Evolutionary conservation across 345 rosid species (phyloP).

Genomic region (Citrus medica): DNA sequence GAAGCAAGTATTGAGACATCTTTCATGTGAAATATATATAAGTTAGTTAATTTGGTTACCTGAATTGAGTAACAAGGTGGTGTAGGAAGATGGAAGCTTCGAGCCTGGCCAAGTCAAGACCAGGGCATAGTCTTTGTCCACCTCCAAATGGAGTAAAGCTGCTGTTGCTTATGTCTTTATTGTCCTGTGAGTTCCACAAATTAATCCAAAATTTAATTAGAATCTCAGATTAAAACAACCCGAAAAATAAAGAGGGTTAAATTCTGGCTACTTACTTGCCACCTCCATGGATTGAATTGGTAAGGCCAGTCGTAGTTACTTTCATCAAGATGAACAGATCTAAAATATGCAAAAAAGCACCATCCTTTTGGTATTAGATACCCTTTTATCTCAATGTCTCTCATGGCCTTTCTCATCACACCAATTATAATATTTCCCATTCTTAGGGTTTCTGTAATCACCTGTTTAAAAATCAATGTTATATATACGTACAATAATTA

Average conservation of each 20-base stretch:
- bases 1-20: no score
- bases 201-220: background rate
- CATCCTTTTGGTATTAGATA: slow-evolving; percentile 88
- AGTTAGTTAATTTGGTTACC: slow-evolving; percentile 37
- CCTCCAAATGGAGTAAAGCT: slow-evolving; percentile 96
- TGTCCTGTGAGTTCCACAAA: slow-evolving; percentile 37
- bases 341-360: slow-evolving; percentile 79
- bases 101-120: slow-evolving; percentile 89
- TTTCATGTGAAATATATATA: no score
- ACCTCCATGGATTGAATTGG: slow-evolving; percentile 92
- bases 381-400: slow-evolving; percentile 77
- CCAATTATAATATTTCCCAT: slow-evolving; percentile 88
- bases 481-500: background rate
- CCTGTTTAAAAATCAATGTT: slow-evolving; percentile 37
- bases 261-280: slow-evolving; percentile 61
- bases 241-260: background rate
- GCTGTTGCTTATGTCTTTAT: slow-evolving; percentile 39
- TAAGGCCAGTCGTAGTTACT: slow-evolving; percentile 74
- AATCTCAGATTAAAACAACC: background rate
- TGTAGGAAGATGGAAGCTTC: slow-evolving; percentile 90
- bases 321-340: slow-evolving; percentile 96
- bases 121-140: slow-evolving; percentile 94
- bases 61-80: slow-evolving; percentile 79
- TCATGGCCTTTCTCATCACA: slow-evolving; percentile 90
- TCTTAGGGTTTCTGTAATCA: slow-evolving; percentile 86